A percentile compares a stretch with the other conserved stretches of the same genome.
These are phyloP conservation scores for Suillus clintonianus DNA, from an alignment of 768 basidiomycete species.

Conservation along the genomic window DNA sequence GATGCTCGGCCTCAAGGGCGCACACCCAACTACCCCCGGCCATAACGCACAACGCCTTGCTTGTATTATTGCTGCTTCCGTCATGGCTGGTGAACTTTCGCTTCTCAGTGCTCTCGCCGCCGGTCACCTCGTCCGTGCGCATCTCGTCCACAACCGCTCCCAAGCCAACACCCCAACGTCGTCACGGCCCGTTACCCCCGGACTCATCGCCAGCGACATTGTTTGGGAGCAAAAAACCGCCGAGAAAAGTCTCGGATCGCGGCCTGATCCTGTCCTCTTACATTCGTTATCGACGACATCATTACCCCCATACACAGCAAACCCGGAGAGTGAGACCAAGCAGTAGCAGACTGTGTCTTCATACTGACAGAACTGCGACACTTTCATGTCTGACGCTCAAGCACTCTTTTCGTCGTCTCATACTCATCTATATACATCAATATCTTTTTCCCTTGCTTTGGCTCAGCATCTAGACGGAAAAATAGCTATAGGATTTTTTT, in stretches of 20 bases:
- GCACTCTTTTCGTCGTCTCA: background rate
- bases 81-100: slow-evolving; percentile 97
- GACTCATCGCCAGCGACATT: slow-evolving; percentile 24
- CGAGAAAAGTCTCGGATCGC: slow-evolving; percentile 6
- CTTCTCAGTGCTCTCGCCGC: slow-evolving; percentile 92
- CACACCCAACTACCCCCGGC: slow-evolving; percentile 85
- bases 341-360: slow-evolving; percentile 7
- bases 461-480: background rate
- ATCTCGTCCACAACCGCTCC: slow-evolving; percentile 90
- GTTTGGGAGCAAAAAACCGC: slow-evolving; percentile 25
- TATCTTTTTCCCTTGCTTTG: background rate
- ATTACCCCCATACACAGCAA: slow-evolving; percentile 42
- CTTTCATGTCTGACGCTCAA: background rate
- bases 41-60: slow-evolving; percentile 89
- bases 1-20: slow-evolving; percentile 90
- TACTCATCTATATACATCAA: slow-evolving; percentile 1
- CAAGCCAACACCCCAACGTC: slow-evolving; percentile 75
- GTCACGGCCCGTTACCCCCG: slow-evolving; percentile 65
- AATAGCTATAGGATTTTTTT: background rate
- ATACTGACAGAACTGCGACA: background rate
- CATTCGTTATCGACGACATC: slow-evolving; percentile 42
- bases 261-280: slow-evolving; percentile 20
- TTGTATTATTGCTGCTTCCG: slow-evolving; percentile 84
- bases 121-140: slow-evolving; percentile 91
- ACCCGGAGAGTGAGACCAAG: slow-evolving; percentile 23